These are phyloP conservation scores for Didymellaceae sp. DNA, from an alignment of 2,329 filamentous ascomycete species.

Conservation along the genomic window DNA sequence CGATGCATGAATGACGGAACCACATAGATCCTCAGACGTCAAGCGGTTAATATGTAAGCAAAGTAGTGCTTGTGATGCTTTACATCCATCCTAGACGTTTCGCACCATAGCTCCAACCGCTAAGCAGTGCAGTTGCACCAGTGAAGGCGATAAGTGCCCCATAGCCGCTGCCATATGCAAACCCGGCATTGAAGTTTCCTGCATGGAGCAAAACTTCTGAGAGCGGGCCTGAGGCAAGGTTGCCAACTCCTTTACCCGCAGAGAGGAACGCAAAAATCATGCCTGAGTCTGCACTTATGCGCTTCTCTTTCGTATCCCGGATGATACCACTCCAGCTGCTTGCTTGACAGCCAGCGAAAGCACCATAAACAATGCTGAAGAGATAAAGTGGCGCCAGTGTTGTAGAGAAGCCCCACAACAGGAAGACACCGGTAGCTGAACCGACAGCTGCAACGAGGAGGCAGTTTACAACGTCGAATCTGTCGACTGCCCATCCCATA, in stretches of 20 bases:
- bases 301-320: constrained; percentile 49
- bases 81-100: constrained; percentile 43
- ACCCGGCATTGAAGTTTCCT: constrained; percentile 44
- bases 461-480: constrained; percentile 48
- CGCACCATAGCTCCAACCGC: constrained; percentile 39
- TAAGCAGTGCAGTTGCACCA: constrained; percentile 47
- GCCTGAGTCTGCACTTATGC: constrained; percentile 51
- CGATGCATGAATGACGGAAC: neutral
- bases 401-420: constrained; percentile 57
- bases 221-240: constrained; percentile 58
- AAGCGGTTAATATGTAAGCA: neutral
- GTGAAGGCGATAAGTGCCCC: constrained; percentile 53
- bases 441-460: constrained; percentile 48
- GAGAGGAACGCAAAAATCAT: constrained; percentile 58
- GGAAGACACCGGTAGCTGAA: constrained; percentile 46
- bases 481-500: constrained; percentile 50
- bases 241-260: constrained; percentile 59
- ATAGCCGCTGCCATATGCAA: constrained; percentile 54
- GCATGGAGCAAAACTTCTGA: constrained; percentile 55
- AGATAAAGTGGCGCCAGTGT: constrained; percentile 50
- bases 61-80: neutral
- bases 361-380: constrained; percentile 53
- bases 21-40: no score
- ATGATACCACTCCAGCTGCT: constrained; percentile 56
- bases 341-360: constrained; percentile 50